Percentiles rank a stretch among this genome's conserved stretches.
Conservation (phyloP, 176 grass and related monocot species). For the Pontederia paniculata region DNA sequence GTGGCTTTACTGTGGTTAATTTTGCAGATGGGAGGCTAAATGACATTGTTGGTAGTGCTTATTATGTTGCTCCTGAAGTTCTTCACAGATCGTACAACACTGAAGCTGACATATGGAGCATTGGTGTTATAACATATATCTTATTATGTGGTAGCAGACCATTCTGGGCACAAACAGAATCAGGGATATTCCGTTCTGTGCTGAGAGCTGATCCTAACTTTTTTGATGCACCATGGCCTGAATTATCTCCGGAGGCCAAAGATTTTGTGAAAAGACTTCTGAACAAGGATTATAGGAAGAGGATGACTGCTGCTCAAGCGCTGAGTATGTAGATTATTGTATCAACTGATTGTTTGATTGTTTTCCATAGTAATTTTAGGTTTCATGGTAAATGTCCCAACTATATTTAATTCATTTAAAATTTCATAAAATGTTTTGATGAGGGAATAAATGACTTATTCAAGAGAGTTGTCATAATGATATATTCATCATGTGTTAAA, state of each 20-base stretch:
- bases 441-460: neutral
- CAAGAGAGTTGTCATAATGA: neutral
- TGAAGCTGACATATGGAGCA: conserved; percentile 98
- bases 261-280: conserved; percentile 97
- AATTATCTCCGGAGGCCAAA: conserved; percentile 72
- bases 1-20: conserved; percentile 1
- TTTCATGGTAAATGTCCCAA: conserved; percentile 1
- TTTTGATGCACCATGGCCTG: conserved; percentile 71
- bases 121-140: conserved; percentile 96
- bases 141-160: conserved; percentile 93
- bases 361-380: neutral
- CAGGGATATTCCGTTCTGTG: conserved; percentile 96
- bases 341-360: conserved; percentile 1
- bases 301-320: conserved; percentile 97
- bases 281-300: conserved; percentile 98
- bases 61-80: conserved; percentile 98
- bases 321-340: conserved; percentile 43
- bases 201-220: conserved; percentile 96
- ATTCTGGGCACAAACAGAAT: conserved; percentile 98
- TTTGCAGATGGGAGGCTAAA: conserved; percentile 94
- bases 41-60: conserved; percentile 99
- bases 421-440: neutral
- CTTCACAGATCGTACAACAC: conserved; percentile 91
- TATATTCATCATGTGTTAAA: neutral
- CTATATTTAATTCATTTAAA: neutral